These are phyloP conservation scores for Euphrasia confusa DNA, from an alignment of 257 asterid species.

Conservation along the genomic window DNA sequence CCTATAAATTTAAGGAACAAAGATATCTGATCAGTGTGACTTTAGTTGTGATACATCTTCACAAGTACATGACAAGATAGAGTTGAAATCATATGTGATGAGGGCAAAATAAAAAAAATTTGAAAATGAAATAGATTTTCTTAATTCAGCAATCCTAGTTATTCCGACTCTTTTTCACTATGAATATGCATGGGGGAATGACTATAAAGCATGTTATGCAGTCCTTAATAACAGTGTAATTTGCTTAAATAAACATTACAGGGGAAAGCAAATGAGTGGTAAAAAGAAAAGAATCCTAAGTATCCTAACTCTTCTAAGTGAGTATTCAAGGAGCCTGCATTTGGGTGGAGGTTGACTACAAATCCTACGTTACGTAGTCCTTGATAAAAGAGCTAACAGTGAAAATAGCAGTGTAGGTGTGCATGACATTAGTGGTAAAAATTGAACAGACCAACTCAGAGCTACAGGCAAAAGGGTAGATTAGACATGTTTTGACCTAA, in stretches of 20 bases:
- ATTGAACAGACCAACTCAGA: neutral
- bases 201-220: neutral
- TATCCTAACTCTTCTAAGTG: too few relatives aligned
- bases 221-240: neutral
- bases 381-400: neutral
- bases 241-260: neutral
- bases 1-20: constrained; percentile 3
- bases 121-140: constrained; percentile 3
- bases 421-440: neutral
- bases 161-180: neutral
- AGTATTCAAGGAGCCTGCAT: too few relatives aligned
- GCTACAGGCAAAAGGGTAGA: neutral
- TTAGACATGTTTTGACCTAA: neutral
- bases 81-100: constrained; percentile 1
- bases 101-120: constrained; percentile 11
- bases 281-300: too few relatives aligned
- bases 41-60: neutral
- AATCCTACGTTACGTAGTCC: neutral
- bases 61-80: constrained; percentile 12
- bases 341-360: neutral
- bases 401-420: neutral
- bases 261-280: neutral
- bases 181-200: neutral
- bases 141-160: neutral
- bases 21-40: neutral